Evolutionary conservation across 306 rosid species (phyloP).

Genomic region (Hylodesmum podocarpum): DNA sequence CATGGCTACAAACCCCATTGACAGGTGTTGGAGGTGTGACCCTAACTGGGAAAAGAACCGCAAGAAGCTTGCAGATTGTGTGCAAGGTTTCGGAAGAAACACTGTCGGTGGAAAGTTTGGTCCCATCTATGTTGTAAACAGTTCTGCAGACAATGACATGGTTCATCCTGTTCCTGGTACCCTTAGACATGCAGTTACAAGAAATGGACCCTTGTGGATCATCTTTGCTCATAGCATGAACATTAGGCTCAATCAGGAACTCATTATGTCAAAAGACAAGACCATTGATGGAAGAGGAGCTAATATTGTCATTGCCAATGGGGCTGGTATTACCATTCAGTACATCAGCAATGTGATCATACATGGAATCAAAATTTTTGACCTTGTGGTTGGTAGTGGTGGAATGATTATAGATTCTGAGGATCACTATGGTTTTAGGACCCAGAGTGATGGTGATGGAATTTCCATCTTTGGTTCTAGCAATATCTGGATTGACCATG

Average conservation of each 20-base stretch:
- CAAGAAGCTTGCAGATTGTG: slow-evolving; percentile 63
- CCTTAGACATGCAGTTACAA: slow-evolving; percentile 73
- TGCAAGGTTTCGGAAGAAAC: slow-evolving; percentile 62
- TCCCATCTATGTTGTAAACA: slow-evolving; percentile 49
- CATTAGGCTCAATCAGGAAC: slow-evolving; percentile 65
- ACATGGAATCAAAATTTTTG: slow-evolving; percentile 54
- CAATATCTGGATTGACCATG: slow-evolving; percentile 82
- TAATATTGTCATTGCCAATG: slow-evolving; percentile 44
- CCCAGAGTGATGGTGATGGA: slow-evolving; percentile 78
- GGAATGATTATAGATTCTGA: slow-evolving; percentile 59
- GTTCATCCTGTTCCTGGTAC: slow-evolving; percentile 63
- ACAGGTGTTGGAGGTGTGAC: slow-evolving; percentile 87
- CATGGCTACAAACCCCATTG: slow-evolving; percentile 74
- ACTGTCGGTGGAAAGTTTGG: slow-evolving; percentile 77
- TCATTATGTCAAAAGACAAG: slow-evolving; percentile 57
- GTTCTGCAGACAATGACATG: slow-evolving; percentile 55
- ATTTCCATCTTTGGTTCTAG: slow-evolving; percentile 78
- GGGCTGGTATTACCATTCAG: slow-evolving; percentile 85
- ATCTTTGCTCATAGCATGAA: slow-evolving; percentile 58
- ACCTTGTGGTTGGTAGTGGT: slow-evolving; percentile 43
- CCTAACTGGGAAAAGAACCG: slow-evolving; percentile 64
- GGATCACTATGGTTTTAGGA: slow-evolving; percentile 59
- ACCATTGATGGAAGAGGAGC: slow-evolving; percentile 86
- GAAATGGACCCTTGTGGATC: slow-evolving; percentile 72
- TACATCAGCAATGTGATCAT: slow-evolving; percentile 65